Evolutionary conservation across 1,284 basidiomycete species (phyloP), one percentile per base, ranked within the genome.

Genomic region (Rhodotorula sp.): DNA sequence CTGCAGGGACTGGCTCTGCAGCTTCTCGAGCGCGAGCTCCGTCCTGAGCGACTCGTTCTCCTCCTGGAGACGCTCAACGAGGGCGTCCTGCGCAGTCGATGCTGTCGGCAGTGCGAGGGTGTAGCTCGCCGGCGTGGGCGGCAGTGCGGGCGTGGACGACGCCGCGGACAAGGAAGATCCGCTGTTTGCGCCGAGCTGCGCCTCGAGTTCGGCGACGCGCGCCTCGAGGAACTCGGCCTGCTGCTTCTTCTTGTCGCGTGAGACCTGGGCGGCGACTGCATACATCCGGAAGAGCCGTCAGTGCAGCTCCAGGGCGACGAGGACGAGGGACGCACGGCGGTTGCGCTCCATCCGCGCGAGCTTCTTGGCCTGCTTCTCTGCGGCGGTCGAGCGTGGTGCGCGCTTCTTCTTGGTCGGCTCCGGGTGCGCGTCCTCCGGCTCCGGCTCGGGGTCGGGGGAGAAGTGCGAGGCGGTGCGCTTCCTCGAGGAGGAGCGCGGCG

Each of bases 11-110:
- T 68, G 66, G 51, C 64, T 69, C 48, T 76, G 67, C 9, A 69
- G 61, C 27, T 67, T 66, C 55, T 76, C 74, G 57, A 61, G 58
- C 22, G 56, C 61, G 54, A 76, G 70, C 36, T 74, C 67, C 36
- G 60, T 71, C 39, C 63, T 50, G 39, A 76, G 67, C 22, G 64
- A 36, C 44, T 64, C 69, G 63, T 76, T 76, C 67, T 76, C 74
- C 21, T 69, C 69, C 15, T 56, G 50, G 27, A 76, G 71, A 29
- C 59, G 50, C 10, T 19, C 60, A 19, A 53, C 32, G 32, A 37
- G 50, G 25, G 48, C 10, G 44, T 67, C 69, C 17, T 15, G 39
- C 5, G 51, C 9, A 2, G 48, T 3, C 1, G 37, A 15, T 1
- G 22, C 36, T 21, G 44, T 37, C 44, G 67, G 62, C 58, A 65